These are phyloP conservation scores for Zygosaccharomyces rouxii DNA, from an alignment of 805 yeast species.

Conservation along the genomic window DNA sequence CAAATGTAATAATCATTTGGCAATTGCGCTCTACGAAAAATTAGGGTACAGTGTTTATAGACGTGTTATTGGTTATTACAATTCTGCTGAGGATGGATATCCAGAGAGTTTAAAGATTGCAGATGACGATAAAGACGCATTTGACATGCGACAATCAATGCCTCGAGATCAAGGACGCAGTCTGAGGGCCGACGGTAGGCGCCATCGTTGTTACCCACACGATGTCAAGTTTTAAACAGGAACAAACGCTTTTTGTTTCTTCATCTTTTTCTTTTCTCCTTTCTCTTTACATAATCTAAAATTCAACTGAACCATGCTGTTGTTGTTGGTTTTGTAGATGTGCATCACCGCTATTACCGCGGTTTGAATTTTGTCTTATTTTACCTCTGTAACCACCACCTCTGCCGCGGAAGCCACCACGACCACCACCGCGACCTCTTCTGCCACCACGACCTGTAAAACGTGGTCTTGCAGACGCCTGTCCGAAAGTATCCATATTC, in stretches of 20 bases:
- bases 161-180: conserved; percentile 52
- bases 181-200: conserved; percentile 56
- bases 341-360: conserved; percentile 14
- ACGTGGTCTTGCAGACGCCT: conserved; percentile 48
- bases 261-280: not conserved
- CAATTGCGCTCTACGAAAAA: conserved; percentile 77
- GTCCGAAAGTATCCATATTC: conserved; percentile 83
- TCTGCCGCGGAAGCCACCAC: conserved; percentile 38
- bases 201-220: conserved; percentile 56
- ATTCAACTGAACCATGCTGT: conserved; percentile 10
- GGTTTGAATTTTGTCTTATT: conserved; percentile 18
- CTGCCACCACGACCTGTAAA: conserved; percentile 44
- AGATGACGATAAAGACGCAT: conserved; percentile 78
- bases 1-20: conserved; percentile 75
- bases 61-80: conserved; percentile 86
- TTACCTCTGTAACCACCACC: conserved; percentile 33
- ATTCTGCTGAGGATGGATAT: conserved; percentile 46
- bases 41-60: conserved; percentile 81
- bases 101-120: conserved; percentile 39
- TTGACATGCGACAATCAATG: conserved; percentile 72
- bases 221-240: conserved; percentile 52
- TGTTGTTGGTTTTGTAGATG: conserved; percentile 12
- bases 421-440: conserved; percentile 48
- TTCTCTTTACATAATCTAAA: conserved; percentile 11
- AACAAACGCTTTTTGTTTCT: conserved; percentile 1